Base-by-base conservation (phyloP, 2,329 filamentous ascomycete genomes). In the Zymoseptoria tritici region DNA sequence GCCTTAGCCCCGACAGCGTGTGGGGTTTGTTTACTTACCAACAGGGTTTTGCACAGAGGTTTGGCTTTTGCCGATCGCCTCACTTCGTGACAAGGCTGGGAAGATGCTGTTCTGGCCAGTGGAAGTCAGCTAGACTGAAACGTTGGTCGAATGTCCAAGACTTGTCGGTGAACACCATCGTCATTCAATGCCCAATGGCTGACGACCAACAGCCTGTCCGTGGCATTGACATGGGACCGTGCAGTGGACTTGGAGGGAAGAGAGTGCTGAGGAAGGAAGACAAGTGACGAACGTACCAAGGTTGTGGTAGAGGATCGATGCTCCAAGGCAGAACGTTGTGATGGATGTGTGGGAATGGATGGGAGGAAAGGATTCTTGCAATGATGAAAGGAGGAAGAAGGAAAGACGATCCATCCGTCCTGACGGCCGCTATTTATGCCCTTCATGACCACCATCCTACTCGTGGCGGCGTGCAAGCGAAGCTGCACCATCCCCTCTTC, bases 381-480 rank as follows among this genome's bases (percentile, higher is more conserved):
- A 57, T 52, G 57, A 57, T 52, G 57, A 57, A 31, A 56, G 52
- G 51, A 59, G 56, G 59, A 56, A 46, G 36, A 46, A 46, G 36
- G 36, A n/a, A 46, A 46, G 36, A 46, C 36, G 5, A n/a, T 46
- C 16, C 36, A n/a, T 46, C 36, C 36, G 36, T n/a, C 36, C 36
- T 46, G 36, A 46, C 36, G 36, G 36, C 60, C 60, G 62, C 61
- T 71, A 71, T 69, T 72, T 72, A 72, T 72, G 66, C 68, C 64
- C 67, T 70, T 58, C 59, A 16, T 57, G 55, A 20, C 11, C 36
- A 36, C 49, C 55, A 54, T 29, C 54, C 46, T 53, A 53, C 55
- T 53, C 54, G 54, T 55, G 55, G 46, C 57, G 36, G 58, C 57
- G 59, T 54, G 52, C 57, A 56, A 61, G 53, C 49, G 49, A 36